Percentiles rank a stretch among this genome's conserved stretches.
Evolutionary conservation across 2,329 filamentous ascomycete species (phyloP).

Genomic region (Coleophoma eucalyptorum): DNA sequence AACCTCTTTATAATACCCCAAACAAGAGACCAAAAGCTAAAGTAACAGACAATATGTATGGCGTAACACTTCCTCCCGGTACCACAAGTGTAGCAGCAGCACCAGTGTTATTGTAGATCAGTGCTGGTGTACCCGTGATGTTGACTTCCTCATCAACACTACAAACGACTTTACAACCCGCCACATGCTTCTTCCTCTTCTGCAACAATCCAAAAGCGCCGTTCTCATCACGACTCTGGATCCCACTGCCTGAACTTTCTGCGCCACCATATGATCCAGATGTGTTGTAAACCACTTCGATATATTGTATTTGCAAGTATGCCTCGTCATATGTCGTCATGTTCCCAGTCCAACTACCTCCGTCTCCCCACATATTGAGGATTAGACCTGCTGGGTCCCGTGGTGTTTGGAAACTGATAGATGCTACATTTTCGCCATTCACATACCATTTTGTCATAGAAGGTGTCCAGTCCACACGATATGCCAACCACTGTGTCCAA

Average conservation of each 20-base stretch:
- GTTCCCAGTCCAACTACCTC: slow-evolving; percentile 24
- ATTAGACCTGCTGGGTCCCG: slow-evolving; percentile 19
- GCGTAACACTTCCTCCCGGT: not conserved
- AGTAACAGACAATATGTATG: too few relatives aligned
- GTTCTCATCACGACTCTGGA: slow-evolving; percentile 9
- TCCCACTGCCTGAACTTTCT: not conserved
- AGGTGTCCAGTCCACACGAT: slow-evolving; percentile 27
- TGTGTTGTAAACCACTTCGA: slow-evolving; percentile 26
- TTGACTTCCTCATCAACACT: slow-evolving; percentile 21
- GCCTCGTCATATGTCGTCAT: slow-evolving; percentile 22
- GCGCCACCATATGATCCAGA: slow-evolving; percentile 13
- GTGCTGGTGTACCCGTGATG: slow-evolving; percentile 17
- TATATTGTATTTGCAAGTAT: slow-evolving; percentile 26
- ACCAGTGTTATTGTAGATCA: slow-evolving; percentile 20
- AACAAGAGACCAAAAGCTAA: too few relatives aligned
- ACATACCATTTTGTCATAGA: slow-evolving; percentile 23
- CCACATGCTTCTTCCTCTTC: slow-evolving; percentile 14
- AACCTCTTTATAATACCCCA: too few relatives aligned
- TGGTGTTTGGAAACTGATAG: slow-evolving; percentile 22
- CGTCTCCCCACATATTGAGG: slow-evolving; percentile 28
- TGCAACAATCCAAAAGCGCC: slow-evolving; percentile 8
- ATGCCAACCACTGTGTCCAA: slow-evolving; percentile 25
- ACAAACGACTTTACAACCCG: slow-evolving; percentile 22
- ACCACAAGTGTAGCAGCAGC: not conserved
- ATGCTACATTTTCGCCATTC: slow-evolving; percentile 20